Evolutionary conservation across 495 filamentous ascomycete species (phyloP).

Genomic region (Penicillium psychrofluorescens): DNA sequence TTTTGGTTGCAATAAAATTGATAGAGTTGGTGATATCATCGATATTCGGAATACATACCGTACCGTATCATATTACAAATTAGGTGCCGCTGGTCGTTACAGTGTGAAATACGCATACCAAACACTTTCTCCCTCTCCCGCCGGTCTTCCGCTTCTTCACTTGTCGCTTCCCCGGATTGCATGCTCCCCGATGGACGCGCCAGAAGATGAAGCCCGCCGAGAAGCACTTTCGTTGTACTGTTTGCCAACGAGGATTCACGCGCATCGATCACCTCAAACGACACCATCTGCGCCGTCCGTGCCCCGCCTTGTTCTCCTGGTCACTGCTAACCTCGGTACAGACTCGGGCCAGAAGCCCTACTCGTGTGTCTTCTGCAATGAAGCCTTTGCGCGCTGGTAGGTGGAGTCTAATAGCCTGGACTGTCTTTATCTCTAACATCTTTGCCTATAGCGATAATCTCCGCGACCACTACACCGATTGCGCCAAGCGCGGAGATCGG

Average conservation of each 20-base stretch:
- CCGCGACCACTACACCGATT: slow-evolving; percentile 39
- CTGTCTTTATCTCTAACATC: background rate
- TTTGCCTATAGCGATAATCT: slow-evolving; percentile 32
- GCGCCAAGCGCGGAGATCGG: slow-evolving; percentile 32
- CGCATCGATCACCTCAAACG: slow-evolving; percentile 43
- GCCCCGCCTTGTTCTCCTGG: slow-evolving; percentile 3
- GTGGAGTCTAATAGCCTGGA: slow-evolving; percentile 1
- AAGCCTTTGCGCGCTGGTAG: slow-evolving; percentile 41
- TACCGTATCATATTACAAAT: too few species aligned
- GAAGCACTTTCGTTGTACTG: slow-evolving; percentile 39
- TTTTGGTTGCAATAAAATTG: too few species aligned
- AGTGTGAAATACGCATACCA: slow-evolving; percentile 7
- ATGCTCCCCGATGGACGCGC: slow-evolving; percentile 31
- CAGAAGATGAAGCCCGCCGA: slow-evolving; percentile 32
- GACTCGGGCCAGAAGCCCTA: slow-evolving; percentile 42
- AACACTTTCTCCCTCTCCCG: slow-evolving; percentile 1
- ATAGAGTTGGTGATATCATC: too few species aligned
- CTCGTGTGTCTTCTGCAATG: slow-evolving; percentile 36
- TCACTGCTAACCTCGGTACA: slow-evolving; percentile 16
- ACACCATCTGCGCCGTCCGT: slow-evolving; percentile 41
- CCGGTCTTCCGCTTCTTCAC: slow-evolving; percentile 3
- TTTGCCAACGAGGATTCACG: slow-evolving; percentile 42
- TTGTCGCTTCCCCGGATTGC: slow-evolving; percentile 17
- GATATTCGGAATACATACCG: too few species aligned
- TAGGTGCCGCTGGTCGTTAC: too few species aligned